Percentiles rank a stretch among this genome's conserved stretches.
Evolutionary conservation across 2,329 filamentous ascomycete species (phyloP).

Genomic region (Colletotrichum acutatum): DNA sequence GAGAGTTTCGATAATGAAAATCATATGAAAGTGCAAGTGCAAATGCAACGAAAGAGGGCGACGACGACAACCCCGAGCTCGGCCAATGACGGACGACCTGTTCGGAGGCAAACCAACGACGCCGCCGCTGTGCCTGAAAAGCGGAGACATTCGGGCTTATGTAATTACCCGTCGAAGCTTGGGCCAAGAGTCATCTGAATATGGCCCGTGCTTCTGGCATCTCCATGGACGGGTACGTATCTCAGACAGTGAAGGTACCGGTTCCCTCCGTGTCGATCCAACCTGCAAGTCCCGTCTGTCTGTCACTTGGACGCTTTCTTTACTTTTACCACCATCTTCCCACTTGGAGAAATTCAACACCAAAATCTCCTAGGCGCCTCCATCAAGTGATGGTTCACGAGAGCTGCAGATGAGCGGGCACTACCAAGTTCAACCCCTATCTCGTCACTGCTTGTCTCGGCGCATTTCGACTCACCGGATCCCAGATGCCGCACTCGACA

Average conservation of each 20-base stretch:
- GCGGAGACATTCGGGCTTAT: not conserved
- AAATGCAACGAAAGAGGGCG: not conserved
- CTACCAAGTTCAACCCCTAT: not conserved
- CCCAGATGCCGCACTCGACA: conserved; percentile 21
- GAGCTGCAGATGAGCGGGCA: conserved; percentile 17
- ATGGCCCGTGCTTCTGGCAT: not conserved
- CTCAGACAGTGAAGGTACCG: not conserved
- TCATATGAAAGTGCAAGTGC: not conserved
- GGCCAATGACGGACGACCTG: not conserved
- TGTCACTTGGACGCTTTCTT: not conserved
- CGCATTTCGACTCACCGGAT: conserved; percentile 31
- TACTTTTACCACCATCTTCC: not conserved
- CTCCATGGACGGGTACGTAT: no score
- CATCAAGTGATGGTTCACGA: conserved; percentile 25
- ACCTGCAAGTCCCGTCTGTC: not conserved
- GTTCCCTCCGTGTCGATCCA: not conserved
- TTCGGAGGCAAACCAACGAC: not conserved
- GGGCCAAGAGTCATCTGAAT: not conserved
- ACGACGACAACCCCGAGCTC: not conserved
- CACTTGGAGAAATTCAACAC: not conserved
- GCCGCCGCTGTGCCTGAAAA: not conserved
- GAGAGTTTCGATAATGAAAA: not conserved
- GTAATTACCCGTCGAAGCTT: not conserved
- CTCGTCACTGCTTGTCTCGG: conserved; percentile 14
- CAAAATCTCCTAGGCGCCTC: conserved; percentile 4